A percentile compares a stretch with the other conserved stretches of the same genome.
Conservation (phyloP, 768 basidiomycete species). For the Sporobolomyces phaffii region DNA sequence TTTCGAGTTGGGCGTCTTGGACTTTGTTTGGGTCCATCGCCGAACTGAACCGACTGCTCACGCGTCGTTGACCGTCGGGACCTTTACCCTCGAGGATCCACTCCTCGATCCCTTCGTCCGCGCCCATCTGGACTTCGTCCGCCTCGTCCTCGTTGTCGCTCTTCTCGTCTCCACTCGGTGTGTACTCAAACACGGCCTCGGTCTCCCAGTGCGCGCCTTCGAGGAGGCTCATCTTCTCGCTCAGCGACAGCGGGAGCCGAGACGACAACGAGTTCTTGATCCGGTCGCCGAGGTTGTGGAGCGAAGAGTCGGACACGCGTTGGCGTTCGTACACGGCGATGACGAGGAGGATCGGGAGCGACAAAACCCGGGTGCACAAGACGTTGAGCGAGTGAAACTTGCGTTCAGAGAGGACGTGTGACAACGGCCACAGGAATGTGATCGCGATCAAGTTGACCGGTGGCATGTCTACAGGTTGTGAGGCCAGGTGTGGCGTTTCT, state of each 20-base stretch:
- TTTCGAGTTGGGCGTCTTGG: not conserved
- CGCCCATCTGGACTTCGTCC: not conserved
- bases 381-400: conserved; percentile 78
- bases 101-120: conserved; percentile 19
- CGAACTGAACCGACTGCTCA: conserved; percentile 6
- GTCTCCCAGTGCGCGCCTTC: conserved; percentile 39
- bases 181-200: conserved; percentile 39
- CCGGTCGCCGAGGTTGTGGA: not conserved
- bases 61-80: not conserved
- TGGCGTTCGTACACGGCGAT: conserved; percentile 39
- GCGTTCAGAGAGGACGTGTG: conserved; percentile 77
- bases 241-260: conserved; percentile 20
- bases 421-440: conserved; percentile 76
- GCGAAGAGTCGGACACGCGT: not conserved
- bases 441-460: conserved; percentile 85
- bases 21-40: conserved; percentile 3
- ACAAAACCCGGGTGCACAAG: conserved; percentile 27
- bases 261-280: not conserved
- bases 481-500: not conserved
- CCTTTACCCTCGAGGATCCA: not conserved
- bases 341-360: conserved; percentile 36
- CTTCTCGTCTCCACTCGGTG: conserved; percentile 27
- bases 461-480: conserved; percentile 59
- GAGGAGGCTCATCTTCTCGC: conserved; percentile 31
- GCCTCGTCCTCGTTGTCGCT: conserved; percentile 25